Evolutionary conservation across 768 basidiomycete genomes (phyloP).

Genomic region (Trametes cinnabarina): DNA sequence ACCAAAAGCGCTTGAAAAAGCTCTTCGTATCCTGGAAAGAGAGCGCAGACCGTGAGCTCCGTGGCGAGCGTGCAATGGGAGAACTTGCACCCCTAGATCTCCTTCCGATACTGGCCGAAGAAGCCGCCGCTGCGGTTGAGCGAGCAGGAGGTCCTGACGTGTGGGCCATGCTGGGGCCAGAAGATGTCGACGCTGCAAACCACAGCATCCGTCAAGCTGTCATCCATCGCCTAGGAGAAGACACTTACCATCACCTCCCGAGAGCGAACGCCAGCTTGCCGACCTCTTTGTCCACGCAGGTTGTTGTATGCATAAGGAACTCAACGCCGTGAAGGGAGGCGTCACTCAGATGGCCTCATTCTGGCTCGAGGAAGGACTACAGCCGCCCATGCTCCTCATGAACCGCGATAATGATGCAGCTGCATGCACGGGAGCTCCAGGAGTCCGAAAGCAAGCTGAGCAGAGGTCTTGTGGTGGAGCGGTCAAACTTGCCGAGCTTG

Average conservation of each 20-base stretch:
- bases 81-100: neutral
- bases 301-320: constrained; percentile 42
- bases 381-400: constrained; percentile 6
- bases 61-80: neutral
- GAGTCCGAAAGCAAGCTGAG: neutral
- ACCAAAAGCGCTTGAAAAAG: constrained; percentile 27
- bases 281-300: constrained; percentile 37
- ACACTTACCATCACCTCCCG: too few relatives aligned
- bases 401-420: constrained; percentile 17
- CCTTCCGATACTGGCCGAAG: constrained; percentile 8
- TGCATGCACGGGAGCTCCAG: neutral
- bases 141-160: too few relatives aligned
- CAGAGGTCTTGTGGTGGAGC: constrained; percentile 20
- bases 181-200: too few relatives aligned
- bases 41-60: neutral
- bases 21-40: constrained; percentile 14
- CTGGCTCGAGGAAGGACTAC: neutral
- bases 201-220: too few relatives aligned
- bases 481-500: constrained; percentile 27
- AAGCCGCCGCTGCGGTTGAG: constrained; percentile 17
- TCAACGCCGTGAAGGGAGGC: constrained; percentile 35
- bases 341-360: neutral
- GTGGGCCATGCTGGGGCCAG: too few relatives aligned
- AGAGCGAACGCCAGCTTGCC: neutral
- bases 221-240: too few relatives aligned